Percentiles rank a stretch among this genome's conserved stretches.
Evolutionary conservation across 2,329 filamentous ascomycete genomes (phyloP).

Genomic region (Cladosporium austrohemisphaericum): DNA sequence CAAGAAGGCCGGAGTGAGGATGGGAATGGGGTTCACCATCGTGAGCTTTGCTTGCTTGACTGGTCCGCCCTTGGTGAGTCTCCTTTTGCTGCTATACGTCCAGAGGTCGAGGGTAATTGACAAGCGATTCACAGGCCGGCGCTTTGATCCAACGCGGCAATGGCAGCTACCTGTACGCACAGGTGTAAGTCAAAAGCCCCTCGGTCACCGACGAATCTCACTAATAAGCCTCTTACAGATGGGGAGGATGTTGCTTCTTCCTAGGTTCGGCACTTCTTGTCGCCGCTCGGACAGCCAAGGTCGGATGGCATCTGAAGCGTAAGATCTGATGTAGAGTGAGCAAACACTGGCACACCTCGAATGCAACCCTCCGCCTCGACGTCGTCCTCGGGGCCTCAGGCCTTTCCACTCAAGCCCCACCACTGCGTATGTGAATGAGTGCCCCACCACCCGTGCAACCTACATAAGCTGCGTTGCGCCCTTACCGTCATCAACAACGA

Average conservation of each 20-base stretch:
- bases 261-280: constrained; percentile 26
- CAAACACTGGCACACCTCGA: background rate
- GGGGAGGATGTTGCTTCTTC: constrained; percentile 36
- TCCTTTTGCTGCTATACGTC: background rate
- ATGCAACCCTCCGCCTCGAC: too few species aligned
- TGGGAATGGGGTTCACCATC: constrained; percentile 48
- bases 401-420: too few species aligned
- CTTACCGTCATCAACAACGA: too few species aligned
- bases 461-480: too few species aligned
- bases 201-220: background rate
- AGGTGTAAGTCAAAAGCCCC: constrained; percentile 36
- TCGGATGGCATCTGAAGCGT: constrained; percentile 26
- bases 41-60: constrained; percentile 44
- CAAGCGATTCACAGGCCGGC: constrained; percentile 31
- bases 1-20: constrained; percentile 44
- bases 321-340: too few species aligned
- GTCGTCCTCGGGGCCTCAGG: too few species aligned
- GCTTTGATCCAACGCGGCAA: constrained; percentile 40
- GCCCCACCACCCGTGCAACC: too few species aligned
- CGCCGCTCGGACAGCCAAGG: constrained; percentile 27
- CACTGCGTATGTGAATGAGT: too few species aligned
- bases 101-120: constrained; percentile 31
- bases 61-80: constrained; percentile 33
- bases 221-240: constrained; percentile 21
- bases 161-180: constrained; percentile 43